phyloP scores from a whole-genome alignment of 805 yeast genomes.

The Myxozyma mucilagina region DNA sequence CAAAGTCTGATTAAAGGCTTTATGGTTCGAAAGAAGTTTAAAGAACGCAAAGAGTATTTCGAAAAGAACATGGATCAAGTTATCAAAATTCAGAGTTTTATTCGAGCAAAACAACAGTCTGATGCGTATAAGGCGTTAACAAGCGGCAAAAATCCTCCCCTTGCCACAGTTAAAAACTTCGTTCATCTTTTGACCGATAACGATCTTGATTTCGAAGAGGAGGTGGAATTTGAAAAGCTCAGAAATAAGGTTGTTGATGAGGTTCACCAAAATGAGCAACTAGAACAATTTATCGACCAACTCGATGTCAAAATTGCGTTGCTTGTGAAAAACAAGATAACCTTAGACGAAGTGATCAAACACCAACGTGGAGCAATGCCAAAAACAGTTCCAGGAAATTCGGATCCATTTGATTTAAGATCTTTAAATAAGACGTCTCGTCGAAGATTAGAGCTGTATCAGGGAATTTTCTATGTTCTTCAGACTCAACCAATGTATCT shows the following conservation, averaged over 20 bases:
- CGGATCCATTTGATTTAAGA: slow-evolving; percentile 42
- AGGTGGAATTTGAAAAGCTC: slow-evolving; percentile 62
- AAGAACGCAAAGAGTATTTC: slow-evolving; percentile 50
- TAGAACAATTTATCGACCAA: slow-evolving; percentile 73
- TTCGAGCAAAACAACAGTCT: slow-evolving; percentile 67
- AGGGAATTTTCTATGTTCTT: slow-evolving; percentile 72
- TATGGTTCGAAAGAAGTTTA: slow-evolving; percentile 35
- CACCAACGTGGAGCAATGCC: slow-evolving; percentile 45
- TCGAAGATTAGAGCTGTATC: slow-evolving; percentile 64
- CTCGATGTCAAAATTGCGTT: slow-evolving; percentile 76
- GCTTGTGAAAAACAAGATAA: slow-evolving; percentile 74
- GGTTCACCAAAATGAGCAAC: slow-evolving; percentile 66
- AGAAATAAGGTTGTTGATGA: slow-evolving; percentile 69
- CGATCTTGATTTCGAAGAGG: slow-evolving; percentile 73
- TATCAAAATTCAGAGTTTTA: slow-evolving; percentile 68
- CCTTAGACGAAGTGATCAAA: slow-evolving; percentile 64
- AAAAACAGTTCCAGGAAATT: slow-evolving; percentile 27
- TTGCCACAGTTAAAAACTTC: slow-evolving; percentile 73
- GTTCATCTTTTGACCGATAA: slow-evolving; percentile 72
- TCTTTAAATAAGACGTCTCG: slow-evolving; percentile 44
- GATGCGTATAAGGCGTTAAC: slow-evolving; percentile 73
- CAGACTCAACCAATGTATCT: slow-evolving; percentile 83
- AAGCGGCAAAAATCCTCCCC: slow-evolving; percentile 70
- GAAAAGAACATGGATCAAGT: slow-evolving; percentile 56
- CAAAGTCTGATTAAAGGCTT: slow-evolving; percentile 42